Evolutionary conservation across 257 asterid genomes (phyloP).

Genomic region (Solanum chiquidenum): DNA sequence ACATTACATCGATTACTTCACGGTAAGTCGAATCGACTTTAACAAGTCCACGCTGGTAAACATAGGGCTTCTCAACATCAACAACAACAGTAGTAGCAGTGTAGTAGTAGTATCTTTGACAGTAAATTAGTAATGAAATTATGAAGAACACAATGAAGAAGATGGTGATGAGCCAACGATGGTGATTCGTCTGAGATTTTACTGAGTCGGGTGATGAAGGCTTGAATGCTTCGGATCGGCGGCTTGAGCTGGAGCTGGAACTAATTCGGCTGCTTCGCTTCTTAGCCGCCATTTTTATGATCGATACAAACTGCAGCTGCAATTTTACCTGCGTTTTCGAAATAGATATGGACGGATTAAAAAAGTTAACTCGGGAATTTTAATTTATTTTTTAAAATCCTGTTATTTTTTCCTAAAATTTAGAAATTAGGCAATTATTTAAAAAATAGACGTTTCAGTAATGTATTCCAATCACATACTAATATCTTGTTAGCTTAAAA

Average conservation of each 20-base stretch:
- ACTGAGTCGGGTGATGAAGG: constrained; percentile 9
- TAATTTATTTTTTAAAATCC: too few relatives aligned
- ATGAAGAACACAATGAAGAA: constrained; percentile 20
- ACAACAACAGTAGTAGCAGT: not conserved
- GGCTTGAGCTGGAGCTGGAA: constrained; percentile 10
- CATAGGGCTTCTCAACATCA: constrained; percentile 23
- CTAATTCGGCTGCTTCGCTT: constrained; percentile 44
- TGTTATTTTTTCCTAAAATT: too few relatives aligned
- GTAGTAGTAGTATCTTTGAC: constrained; percentile 4
- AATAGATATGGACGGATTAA: not conserved
- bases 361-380: too few relatives aligned
- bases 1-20: constrained; percentile 58
- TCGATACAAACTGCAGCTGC: not conserved
- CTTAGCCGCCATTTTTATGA: constrained; percentile 43
- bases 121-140: constrained; percentile 30
- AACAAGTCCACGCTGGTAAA: constrained; percentile 43
- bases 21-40: constrained; percentile 35
- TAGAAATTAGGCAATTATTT: too few relatives aligned
- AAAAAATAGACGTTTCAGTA: too few relatives aligned
- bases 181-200: constrained; percentile 9
- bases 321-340: not conserved
- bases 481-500: too few relatives aligned
- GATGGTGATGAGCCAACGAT: constrained; percentile 14
- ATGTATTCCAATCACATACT: too few relatives aligned
- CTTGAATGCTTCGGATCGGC: constrained; percentile 3